Evolutionary conservation across 2,329 filamentous ascomycete genomes (phyloP).

Genomic region (Fusarium cicatricum): DNA sequence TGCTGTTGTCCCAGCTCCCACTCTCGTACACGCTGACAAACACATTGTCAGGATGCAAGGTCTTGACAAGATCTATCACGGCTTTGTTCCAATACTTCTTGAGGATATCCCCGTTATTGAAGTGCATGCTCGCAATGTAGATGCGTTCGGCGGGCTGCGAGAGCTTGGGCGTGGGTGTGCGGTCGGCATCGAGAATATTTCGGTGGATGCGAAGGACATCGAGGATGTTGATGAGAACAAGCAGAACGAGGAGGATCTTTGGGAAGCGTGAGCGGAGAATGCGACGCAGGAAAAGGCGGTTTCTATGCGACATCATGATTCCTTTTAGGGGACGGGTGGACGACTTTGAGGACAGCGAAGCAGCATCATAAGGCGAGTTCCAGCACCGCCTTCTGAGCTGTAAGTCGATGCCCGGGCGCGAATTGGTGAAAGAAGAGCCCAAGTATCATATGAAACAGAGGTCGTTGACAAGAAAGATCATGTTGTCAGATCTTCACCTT

Average conservation of each 20-base stretch:
- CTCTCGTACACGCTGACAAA: conserved; percentile 74
- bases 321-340: conserved; percentile 17
- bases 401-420: neutral
- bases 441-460: neutral
- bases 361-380: conserved; percentile 31
- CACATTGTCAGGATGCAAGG: conserved; percentile 69
- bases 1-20: conserved; percentile 74
- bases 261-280: conserved; percentile 48
- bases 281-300: conserved; percentile 49
- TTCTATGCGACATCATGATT: conserved; percentile 45
- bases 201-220: conserved; percentile 51
- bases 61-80: conserved; percentile 63
- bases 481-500: conserved; percentile 1
- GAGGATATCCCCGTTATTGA: conserved; percentile 70
- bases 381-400: neutral
- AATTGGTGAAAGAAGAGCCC: neutral
- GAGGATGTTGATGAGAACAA: conserved; percentile 50
- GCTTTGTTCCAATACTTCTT: conserved; percentile 69
- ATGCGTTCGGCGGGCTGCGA: conserved; percentile 54
- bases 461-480: neutral
- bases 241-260: conserved; percentile 47
- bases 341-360: conserved; percentile 28
- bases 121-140: conserved; percentile 75
- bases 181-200: conserved; percentile 44
- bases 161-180: conserved; percentile 33